Base-by-base conservation (phyloP, 371 early-diverging fungal genomes). In the Parasitella parasitica region DNA sequence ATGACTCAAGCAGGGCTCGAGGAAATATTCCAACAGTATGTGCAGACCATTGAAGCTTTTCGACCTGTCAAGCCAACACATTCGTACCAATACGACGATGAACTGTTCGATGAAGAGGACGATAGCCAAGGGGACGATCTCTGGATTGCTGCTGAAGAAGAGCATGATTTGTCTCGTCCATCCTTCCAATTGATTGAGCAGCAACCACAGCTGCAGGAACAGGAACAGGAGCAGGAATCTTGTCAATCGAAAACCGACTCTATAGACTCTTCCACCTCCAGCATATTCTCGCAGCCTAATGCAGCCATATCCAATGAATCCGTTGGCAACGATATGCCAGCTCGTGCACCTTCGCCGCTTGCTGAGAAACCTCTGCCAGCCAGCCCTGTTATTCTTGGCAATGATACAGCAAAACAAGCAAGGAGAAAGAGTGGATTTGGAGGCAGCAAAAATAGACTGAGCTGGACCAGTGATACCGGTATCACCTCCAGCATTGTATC, bases 1-100 rank as follows among this genome's bases (percentile, higher is more conserved):
- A 80, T 77, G 78, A 77, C 81, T 15, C 81, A 80, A 54, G 74
- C 77, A 54, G 69, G 68, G 2, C 37, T 80, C 18, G 81, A 80
- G 63, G 69, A 71, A 36, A 80, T 80, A 41, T 77, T 80, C 61
- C 67, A 65, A 2, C 76, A 76, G 50, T 80, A 80, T 57, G 69
- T 66, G 28, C 78, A 77, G 24, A 76, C 75, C 6, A 80, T 80
- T 43, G 81, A 80, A 61, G 68, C 76, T 0, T 77, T 75, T 49
- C 65, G 76, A 57, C 74, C 75, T n/a, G 38, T 77, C 16, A 65
- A 64, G 32, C 28, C 32, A 0, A 18, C 24, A 15, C 34, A 30
- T 2, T 28, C 71, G 20, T 58, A 69, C 38, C 64, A 71, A 16
- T 54, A 57, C 18, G 67, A 69, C 39, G 71, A 71, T 8, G 64